These are phyloP conservation scores for Clonostachys rhizophaga DNA, from an alignment of 2,329 filamentous ascomycete genomes.

Conservation along the genomic window DNA sequence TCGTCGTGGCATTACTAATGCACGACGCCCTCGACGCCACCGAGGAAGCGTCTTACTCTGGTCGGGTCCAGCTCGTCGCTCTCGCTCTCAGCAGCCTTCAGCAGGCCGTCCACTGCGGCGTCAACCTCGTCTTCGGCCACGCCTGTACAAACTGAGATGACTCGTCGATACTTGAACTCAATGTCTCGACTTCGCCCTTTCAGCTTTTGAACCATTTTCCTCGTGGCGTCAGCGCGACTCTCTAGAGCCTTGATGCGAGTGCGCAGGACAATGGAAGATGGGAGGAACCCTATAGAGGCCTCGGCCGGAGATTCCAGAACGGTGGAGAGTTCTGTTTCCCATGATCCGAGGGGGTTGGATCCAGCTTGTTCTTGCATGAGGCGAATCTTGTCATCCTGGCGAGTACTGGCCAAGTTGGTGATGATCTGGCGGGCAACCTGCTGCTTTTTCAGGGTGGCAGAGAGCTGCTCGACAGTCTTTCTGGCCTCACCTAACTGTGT, in stretches of 20 bases:
- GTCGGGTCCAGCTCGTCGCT: constrained; percentile 70
- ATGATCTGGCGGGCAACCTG: constrained; percentile 67
- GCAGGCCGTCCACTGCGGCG: constrained; percentile 69
- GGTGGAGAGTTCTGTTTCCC: constrained; percentile 49
- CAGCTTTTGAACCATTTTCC: constrained; percentile 64
- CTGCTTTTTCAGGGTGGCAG: constrained; percentile 59
- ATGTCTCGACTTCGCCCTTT: constrained; percentile 78
- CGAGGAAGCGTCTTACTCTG: constrained; percentile 72
- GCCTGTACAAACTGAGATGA: constrained; percentile 82
- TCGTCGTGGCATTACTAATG: constrained; percentile 19
- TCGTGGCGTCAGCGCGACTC: constrained; percentile 61
- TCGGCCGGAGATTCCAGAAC: constrained; percentile 39
- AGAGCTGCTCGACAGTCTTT: constrained; percentile 66
- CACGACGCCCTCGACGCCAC: constrained; percentile 66
- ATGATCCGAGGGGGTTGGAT: constrained; percentile 31
- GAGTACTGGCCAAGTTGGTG: constrained; percentile 70
- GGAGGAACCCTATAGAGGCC: constrained; percentile 36
- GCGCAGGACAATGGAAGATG: constrained; percentile 55
- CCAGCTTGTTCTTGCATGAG: constrained; percentile 30
- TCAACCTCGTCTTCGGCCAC: constrained; percentile 78
- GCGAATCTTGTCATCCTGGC: constrained; percentile 56
- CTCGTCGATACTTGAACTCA: constrained; percentile 81
- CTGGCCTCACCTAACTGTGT: constrained; percentile 74
- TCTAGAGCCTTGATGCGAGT: constrained; percentile 68
- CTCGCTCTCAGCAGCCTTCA: constrained; percentile 88